phyloP scores from a whole-genome alignment of 805 yeast genomes.

The Teunomyces barrocoloradensis region DNA sequence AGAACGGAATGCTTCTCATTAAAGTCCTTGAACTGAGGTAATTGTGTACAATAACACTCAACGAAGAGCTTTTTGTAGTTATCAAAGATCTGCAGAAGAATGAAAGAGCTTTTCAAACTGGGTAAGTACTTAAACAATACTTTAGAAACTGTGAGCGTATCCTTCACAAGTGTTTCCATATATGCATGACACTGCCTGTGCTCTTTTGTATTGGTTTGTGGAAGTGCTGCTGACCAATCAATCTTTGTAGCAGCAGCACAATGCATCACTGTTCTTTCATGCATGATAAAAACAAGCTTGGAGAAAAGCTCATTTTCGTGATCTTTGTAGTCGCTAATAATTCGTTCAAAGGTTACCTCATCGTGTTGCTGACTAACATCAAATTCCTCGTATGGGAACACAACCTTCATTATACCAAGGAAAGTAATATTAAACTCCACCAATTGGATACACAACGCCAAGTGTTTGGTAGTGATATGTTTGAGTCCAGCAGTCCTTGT shows the following conservation, averaged over 20 bases:
- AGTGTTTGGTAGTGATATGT: conserved; percentile 70
- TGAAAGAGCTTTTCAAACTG: conserved; percentile 41
- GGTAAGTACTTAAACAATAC: conserved; percentile 60
- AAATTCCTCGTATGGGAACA: conserved; percentile 9
- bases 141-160: conserved; percentile 60
- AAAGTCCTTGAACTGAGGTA: conserved; percentile 46
- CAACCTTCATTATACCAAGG: conserved; percentile 26
- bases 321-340: conserved; percentile 45
- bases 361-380: conserved; percentile 14
- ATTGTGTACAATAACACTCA: conserved; percentile 48
- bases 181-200: conserved; percentile 55
- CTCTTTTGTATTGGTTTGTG: conserved; percentile 13
- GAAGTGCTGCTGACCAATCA: conserved; percentile 49
- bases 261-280: conserved; percentile 56
- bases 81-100: conserved; percentile 51
- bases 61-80: conserved; percentile 56
- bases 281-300: conserved; percentile 69
- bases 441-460: conserved; percentile 67
- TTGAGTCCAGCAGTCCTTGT: conserved; percentile 69
- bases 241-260: conserved; percentile 45
- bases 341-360: conserved; percentile 25
- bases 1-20: conserved; percentile 53
- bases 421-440: conserved; percentile 46
- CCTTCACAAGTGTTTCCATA: conserved; percentile 65
- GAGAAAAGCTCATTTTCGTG: conserved; percentile 63